These are phyloP conservation scores for Metschnikowia anglica DNA, from an alignment of 805 yeast species.

Conservation along the genomic window DNA sequence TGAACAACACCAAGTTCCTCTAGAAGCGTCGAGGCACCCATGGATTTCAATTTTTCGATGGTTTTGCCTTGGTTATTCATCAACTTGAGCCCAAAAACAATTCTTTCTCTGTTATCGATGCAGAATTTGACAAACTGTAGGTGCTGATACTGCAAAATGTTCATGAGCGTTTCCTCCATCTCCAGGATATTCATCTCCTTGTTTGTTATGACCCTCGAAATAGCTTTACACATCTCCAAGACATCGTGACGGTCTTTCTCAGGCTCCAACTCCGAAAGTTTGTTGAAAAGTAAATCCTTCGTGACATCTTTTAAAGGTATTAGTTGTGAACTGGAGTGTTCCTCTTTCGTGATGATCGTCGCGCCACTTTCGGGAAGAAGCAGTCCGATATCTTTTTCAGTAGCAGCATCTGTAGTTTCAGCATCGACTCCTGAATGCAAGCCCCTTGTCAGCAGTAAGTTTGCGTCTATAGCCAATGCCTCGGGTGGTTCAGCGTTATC, in stretches of 20 bases:
- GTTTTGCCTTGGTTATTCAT: slow-evolving; percentile 31
- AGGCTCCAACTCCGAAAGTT: slow-evolving; percentile 37
- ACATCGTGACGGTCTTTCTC: slow-evolving; percentile 42
- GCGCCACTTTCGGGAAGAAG: slow-evolving; percentile 1
- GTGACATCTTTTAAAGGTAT: slow-evolving; percentile 15
- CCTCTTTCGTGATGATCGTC: slow-evolving; percentile 5
- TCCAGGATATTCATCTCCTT: slow-evolving; percentile 37
- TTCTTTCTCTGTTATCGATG: slow-evolving; percentile 47
- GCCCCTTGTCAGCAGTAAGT: neutral
- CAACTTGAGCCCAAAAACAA: slow-evolving; percentile 57
- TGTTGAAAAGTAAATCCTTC: slow-evolving; percentile 19
- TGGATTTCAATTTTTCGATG: slow-evolving; percentile 45
- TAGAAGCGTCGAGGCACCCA: slow-evolving; percentile 42
- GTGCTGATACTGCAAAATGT: slow-evolving; percentile 51
- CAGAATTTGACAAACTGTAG: slow-evolving; percentile 49
- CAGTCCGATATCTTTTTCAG: neutral
- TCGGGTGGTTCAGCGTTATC: slow-evolving; percentile 1
- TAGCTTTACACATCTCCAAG: slow-evolving; percentile 35
- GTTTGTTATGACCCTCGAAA: slow-evolving; percentile 42
- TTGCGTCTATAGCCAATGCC: neutral
- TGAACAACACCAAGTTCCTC: slow-evolving; percentile 38
- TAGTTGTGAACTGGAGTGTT: neutral
- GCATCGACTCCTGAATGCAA: neutral
- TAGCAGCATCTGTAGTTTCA: neutral
- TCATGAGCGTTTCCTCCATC: slow-evolving; percentile 55